These are phyloP conservation scores for Capsella bursapastoris DNA, from an alignment of 345 rosid species.

Conservation along the genomic window DNA sequence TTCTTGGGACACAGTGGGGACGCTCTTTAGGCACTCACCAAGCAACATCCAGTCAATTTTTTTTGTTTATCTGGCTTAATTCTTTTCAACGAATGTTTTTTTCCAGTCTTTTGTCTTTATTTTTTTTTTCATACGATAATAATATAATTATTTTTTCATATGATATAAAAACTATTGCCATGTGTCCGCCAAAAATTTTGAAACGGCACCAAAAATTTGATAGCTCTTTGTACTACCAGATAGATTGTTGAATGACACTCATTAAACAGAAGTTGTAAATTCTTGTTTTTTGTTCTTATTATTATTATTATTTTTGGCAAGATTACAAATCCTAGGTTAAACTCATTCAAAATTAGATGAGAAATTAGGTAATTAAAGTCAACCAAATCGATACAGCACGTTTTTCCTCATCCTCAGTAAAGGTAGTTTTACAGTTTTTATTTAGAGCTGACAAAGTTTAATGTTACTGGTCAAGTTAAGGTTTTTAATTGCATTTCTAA, in stretches of 20 bases:
- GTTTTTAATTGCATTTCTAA: background rate
- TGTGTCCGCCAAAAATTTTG: too few relatives aligned
- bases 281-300: too few relatives aligned
- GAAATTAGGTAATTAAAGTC: background rate
- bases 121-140: background rate
- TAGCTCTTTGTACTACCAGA: too few relatives aligned
- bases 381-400: background rate
- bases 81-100: background rate
- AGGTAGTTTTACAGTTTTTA: too few relatives aligned
- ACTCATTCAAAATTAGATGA: background rate
- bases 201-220: too few relatives aligned
- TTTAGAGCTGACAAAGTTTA: background rate
- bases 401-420: background rate
- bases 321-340: too few relatives aligned
- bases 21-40: background rate
- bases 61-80: background rate
- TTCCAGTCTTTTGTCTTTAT: background rate
- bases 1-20: background rate
- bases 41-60: background rate
- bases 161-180: background rate
- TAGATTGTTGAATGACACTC: too few relatives aligned
- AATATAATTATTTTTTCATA: background rate
- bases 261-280: too few relatives aligned
- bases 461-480: background rate
- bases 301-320: too few relatives aligned